Conservation (phyloP, 2,329 filamentous ascomycete genomes). For the Colletotrichum truncatum region DNA sequence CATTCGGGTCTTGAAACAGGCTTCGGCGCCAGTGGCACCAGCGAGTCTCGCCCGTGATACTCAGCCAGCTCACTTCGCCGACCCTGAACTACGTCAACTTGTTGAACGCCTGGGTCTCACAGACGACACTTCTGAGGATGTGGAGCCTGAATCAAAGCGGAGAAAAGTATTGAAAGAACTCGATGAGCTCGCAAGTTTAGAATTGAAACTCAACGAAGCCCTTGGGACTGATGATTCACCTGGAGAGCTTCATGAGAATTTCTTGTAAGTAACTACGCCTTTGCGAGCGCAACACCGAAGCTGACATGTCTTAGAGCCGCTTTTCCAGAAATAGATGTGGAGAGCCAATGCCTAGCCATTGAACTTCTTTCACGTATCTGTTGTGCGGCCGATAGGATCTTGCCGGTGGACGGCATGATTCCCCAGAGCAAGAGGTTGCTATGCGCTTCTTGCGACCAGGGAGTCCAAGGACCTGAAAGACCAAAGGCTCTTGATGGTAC, state of each 20-base stretch:
- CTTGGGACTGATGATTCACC: constrained; percentile 38
- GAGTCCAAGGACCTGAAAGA: background rate
- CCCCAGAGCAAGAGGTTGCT: background rate
- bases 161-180: constrained; percentile 39
- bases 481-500: background rate
- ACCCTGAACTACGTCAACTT: constrained; percentile 35
- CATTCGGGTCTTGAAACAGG: constrained; percentile 38
- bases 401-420: background rate
- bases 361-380: constrained; percentile 64
- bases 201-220: constrained; percentile 38
- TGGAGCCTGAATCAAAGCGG: constrained; percentile 39
- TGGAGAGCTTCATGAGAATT: constrained; percentile 43
- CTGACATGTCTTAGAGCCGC: constrained; percentile 38
- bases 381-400: constrained; percentile 61
- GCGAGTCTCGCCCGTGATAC: constrained; percentile 28
- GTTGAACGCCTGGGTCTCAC: constrained; percentile 34
- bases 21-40: constrained; percentile 33
- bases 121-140: background rate
- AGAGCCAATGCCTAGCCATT: constrained; percentile 61
- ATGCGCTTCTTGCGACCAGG: constrained; percentile 7
- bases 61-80: constrained; percentile 36
- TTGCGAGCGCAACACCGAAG: background rate
- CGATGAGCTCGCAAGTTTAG: constrained; percentile 34
- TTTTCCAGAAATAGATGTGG: constrained; percentile 57
- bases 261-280: constrained; percentile 53